These are phyloP conservation scores for Aspergillus fischeri DNA, from an alignment of 2,329 filamentous ascomycete species.

Conservation along the genomic window DNA sequence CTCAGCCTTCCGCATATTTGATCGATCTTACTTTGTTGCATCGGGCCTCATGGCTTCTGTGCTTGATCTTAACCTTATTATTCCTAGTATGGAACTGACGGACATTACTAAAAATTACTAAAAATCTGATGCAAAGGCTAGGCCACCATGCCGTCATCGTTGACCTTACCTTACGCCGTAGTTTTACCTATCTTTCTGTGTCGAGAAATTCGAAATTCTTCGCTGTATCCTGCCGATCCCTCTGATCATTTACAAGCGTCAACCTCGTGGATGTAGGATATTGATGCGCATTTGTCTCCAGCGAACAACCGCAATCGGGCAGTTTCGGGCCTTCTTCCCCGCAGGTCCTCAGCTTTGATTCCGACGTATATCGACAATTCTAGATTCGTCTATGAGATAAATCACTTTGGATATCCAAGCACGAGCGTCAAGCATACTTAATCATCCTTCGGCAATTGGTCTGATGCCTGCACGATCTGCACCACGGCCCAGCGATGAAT, in stretches of 20 bases:
- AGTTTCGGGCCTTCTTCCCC: constrained; percentile 17
- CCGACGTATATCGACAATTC: neutral
- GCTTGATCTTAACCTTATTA: neutral
- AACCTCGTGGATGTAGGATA: neutral
- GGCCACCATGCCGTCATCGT: constrained; percentile 7
- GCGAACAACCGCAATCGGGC: constrained; percentile 16
- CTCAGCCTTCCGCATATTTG: neutral
- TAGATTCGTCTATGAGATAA: neutral
- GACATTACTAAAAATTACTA: neutral
- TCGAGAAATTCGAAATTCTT: neutral
- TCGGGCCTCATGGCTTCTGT: neutral
- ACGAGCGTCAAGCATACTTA: neutral
- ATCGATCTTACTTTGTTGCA: neutral
- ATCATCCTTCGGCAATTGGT: neutral
- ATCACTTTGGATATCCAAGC: neutral
- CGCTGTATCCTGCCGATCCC: constrained; percentile 4
- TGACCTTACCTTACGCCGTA: neutral
- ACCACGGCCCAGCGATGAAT: constrained; percentile 49
- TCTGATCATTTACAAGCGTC: neutral
- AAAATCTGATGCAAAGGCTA: neutral
- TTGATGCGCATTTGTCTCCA: neutral
- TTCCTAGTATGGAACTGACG: neutral
- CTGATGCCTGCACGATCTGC: neutral
- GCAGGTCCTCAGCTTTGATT: constrained; percentile 7
- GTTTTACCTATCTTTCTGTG: neutral